These are phyloP conservation scores for Stachybotrys echinatus DNA, from an alignment of 2,329 filamentous ascomycete genomes.

Conservation along the genomic window DNA sequence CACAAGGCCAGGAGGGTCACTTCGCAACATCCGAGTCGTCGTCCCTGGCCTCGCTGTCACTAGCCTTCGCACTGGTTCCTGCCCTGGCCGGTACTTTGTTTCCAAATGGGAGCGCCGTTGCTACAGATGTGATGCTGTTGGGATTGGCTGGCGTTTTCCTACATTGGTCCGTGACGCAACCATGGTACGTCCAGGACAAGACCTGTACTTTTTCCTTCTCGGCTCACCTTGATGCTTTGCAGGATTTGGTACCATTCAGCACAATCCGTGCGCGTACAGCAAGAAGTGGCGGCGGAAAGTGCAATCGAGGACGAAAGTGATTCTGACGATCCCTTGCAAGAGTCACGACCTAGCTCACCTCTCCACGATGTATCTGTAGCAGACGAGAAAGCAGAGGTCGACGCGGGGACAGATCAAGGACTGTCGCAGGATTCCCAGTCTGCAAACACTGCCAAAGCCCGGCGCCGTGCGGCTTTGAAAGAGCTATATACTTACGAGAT, in stretches of 20 bases:
- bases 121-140: constrained; percentile 80
- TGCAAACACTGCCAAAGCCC: constrained; percentile 7
- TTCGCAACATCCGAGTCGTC: constrained; percentile 49
- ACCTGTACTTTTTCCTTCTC: neutral
- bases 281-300: constrained; percentile 35
- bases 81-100: constrained; percentile 83
- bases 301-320: constrained; percentile 42
- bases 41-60: constrained; percentile 72
- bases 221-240: neutral
- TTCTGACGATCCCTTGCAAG: constrained; percentile 21
- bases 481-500: constrained; percentile 74
- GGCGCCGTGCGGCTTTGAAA: constrained; percentile 37
- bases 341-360: constrained; percentile 12
- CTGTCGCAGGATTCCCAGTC: constrained; percentile 7
- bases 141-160: constrained; percentile 78
- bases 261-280: constrained; percentile 53
- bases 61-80: constrained; percentile 79
- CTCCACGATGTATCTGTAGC: constrained; percentile 42
- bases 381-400: constrained; percentile 34
- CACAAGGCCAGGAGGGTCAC: constrained; percentile 30
- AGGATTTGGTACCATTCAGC: constrained; percentile 64
- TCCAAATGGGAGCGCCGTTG: constrained; percentile 73
- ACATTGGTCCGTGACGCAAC: constrained; percentile 86
- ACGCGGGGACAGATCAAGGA: constrained; percentile 11
- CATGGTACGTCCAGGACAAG: constrained; percentile 58